Conservation (phyloP, 2,329 filamentous ascomycete species). For the Exophiala sp. region DNA sequence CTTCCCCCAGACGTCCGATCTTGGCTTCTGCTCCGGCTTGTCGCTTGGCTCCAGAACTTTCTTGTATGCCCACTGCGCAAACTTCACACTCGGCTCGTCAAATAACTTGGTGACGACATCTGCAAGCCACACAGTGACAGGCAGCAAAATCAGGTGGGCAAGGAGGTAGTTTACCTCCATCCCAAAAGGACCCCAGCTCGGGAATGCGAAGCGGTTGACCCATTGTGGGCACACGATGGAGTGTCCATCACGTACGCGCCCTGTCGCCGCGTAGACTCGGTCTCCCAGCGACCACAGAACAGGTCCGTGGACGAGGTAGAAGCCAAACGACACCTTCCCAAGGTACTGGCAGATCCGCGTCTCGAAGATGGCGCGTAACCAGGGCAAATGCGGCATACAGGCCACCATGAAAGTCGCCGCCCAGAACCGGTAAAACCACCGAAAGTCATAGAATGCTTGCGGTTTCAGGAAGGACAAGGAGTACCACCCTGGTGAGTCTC, state of each 20-base stretch:
- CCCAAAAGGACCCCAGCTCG: constrained; percentile 56
- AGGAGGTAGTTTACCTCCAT: constrained; percentile 59
- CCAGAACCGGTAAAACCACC: constrained; percentile 66
- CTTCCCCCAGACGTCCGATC: not conserved
- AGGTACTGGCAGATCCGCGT: constrained; percentile 44
- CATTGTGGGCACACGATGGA: constrained; percentile 52
- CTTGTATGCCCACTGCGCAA: constrained; percentile 42
- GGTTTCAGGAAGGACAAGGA: constrained; percentile 48
- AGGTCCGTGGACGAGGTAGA: constrained; percentile 47
- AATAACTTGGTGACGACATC: constrained; percentile 55
- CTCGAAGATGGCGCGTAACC: constrained; percentile 50
- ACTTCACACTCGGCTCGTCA: constrained; percentile 59
- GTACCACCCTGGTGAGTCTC: constrained; percentile 42
- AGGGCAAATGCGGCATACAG: constrained; percentile 52
- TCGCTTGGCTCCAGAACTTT: not conserved
- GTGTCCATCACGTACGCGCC: constrained; percentile 52
- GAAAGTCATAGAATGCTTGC: constrained; percentile 62
- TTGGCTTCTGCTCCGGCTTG: not conserved
- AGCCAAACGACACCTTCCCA: constrained; percentile 45
- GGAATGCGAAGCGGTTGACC: constrained; percentile 54
- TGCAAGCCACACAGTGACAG: constrained; percentile 57
- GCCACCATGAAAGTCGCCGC: constrained; percentile 57
- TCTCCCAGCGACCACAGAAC: constrained; percentile 56
- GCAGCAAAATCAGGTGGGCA: constrained; percentile 58
- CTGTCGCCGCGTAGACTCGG: constrained; percentile 59